Evolutionary conservation across 2,329 filamentous ascomycete genomes (phyloP).

Genomic region (Triangularia setosa): DNA sequence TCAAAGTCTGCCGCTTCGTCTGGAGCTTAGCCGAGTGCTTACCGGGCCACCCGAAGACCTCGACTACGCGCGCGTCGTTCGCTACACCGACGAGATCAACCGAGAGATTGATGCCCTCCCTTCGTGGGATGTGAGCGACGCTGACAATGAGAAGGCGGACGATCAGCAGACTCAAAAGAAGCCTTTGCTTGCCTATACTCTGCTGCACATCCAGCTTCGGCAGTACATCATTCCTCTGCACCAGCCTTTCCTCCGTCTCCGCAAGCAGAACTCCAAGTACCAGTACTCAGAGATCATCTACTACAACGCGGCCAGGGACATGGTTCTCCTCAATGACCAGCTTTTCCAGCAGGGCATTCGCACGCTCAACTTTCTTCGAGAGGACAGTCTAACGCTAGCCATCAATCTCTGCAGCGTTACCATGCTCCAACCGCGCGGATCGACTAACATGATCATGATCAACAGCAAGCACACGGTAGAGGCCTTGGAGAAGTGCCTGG

Average conservation of each 20-base stretch:
- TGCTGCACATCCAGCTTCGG: constrained; percentile 57
- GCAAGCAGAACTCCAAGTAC: constrained; percentile 57
- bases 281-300: constrained; percentile 61
- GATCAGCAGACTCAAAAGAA: constrained; percentile 41
- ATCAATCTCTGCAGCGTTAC: constrained; percentile 60
- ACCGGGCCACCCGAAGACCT: constrained; percentile 52
- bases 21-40: constrained; percentile 55
- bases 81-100: constrained; percentile 57
- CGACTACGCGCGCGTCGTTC: constrained; percentile 59
- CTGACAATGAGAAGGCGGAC: constrained; percentile 30
- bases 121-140: constrained; percentile 46
- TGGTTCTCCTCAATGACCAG: constrained; percentile 59
- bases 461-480: constrained; percentile 57
- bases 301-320: constrained; percentile 59
- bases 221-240: constrained; percentile 61
- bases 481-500: constrained; percentile 58
- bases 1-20: constrained; percentile 51
- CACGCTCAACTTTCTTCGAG: constrained; percentile 56
- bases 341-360: constrained; percentile 56
- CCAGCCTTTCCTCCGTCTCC: constrained; percentile 57
- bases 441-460: constrained; percentile 60
- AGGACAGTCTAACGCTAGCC: constrained; percentile 56
- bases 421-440: constrained; percentile 55
- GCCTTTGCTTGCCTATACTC: constrained; percentile 55
- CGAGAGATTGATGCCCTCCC: constrained; percentile 58